Evolutionary conservation across 1,284 basidiomycete genomes (phyloP).

Genomic region (Trichosporon inkin): DNA sequence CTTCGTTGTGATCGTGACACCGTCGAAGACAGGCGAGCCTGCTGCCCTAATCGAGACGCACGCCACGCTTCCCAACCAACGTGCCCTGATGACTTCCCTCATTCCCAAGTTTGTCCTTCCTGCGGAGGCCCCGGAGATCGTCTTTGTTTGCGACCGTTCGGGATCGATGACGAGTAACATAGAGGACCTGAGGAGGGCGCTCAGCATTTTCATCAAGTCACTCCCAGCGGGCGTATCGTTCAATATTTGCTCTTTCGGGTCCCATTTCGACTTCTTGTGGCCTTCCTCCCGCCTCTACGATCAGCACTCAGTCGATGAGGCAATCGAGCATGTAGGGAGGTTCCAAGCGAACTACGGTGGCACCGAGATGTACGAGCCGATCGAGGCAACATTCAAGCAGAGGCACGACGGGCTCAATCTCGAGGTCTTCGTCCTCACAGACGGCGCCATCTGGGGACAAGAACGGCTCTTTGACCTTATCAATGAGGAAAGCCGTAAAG

Average conservation of each 20-base stretch:
- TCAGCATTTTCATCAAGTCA: constrained; percentile 23
- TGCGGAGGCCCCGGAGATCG: constrained; percentile 21
- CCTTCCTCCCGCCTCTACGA: constrained; percentile 10
- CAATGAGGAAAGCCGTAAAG: background rate
- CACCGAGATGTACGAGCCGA: constrained; percentile 27
- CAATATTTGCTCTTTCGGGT: constrained; percentile 34
- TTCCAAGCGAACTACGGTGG: constrained; percentile 29
- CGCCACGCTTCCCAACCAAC: constrained; percentile 12
- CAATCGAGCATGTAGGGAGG: constrained; percentile 20
- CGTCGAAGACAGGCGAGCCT: constrained; percentile 22
- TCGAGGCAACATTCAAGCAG: constrained; percentile 21
- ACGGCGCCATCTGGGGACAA: constrained; percentile 34
- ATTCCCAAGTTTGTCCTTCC: constrained; percentile 17
- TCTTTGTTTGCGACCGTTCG: constrained; percentile 34
- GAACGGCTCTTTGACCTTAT: constrained; percentile 17
- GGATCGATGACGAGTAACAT: constrained; percentile 31
- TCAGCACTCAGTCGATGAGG: constrained; percentile 22
- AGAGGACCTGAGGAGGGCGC: constrained; percentile 16
- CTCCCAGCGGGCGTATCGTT: constrained; percentile 27
- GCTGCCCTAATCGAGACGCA: constrained; percentile 26
- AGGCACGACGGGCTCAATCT: constrained; percentile 25
- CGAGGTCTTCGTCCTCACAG: constrained; percentile 34
- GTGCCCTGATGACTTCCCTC: constrained; percentile 18
- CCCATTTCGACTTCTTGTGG: constrained; percentile 14
- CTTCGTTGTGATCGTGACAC: constrained; percentile 27